Evolutionary conservation across 495 filamentous ascomycete genomes (phyloP), one percentile per base, ranked within the genome.

Genomic region (Podospora appendiculata): DNA sequence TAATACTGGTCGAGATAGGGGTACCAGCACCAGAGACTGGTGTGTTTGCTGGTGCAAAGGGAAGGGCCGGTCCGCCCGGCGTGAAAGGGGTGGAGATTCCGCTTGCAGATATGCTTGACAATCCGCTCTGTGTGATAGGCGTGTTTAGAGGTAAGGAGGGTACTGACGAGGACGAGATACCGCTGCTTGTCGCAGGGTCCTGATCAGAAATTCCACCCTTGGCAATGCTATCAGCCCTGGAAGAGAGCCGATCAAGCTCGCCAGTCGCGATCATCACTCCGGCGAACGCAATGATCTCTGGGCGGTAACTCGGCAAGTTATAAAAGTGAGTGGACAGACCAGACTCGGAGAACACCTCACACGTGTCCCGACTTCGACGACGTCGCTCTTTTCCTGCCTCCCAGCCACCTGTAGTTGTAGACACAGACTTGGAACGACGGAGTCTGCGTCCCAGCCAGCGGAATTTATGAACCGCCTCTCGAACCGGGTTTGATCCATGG

Each of bases 231-330:
- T 61, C 44, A 3, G 58, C 55, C 49, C 35, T 44, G 14, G 47
- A 48, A 0, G 60, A 51, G 6, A 61, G 55, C 2, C 61, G 39
- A 19, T 63, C 55, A 0, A 61, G 53, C 42, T 61, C 58, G 1
- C 45, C 58, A n/a, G 53, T 51, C 8, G 61, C 58, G n/a, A 63
- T 54, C 53, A 56, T 61, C 41, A 63, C 45, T 16, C 58, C 58
- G n/a, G 53, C 58, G 7, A 58, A 51, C 14, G 61, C 61, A 12
- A 63, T 53, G 2, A 54, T 25, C 25, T 52, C 48, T 0, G 51
- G 45, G 41, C 48, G 53, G 8, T 50, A 44, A 0, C 32, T n/a
- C 39, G 14, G 39, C 47, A 40, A n/a, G 46, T 35, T 16, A 50
- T 49, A 25, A 33, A 55, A 41, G 7, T 40, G 46, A 2, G 13